Percentiles rank a stretch among this genome's conserved stretches.
Conservation (phyloP, 2,329 filamentous ascomycete species). For the Botryosphaeria dothidea region DNA sequence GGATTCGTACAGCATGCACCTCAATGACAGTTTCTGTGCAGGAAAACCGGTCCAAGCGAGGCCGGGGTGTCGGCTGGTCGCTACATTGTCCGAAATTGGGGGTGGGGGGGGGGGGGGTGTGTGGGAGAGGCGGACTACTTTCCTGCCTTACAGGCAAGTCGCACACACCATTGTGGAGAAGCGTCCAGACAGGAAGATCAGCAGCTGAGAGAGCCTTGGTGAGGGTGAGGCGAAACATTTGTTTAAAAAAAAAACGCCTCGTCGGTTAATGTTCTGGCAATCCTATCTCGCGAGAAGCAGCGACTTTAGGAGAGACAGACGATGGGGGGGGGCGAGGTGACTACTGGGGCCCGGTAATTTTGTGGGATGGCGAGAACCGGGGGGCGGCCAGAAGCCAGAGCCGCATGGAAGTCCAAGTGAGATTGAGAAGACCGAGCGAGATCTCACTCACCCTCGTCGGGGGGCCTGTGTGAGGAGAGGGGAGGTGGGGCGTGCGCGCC, state of each 20-base stretch:
- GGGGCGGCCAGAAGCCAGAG: background rate
- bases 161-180: background rate
- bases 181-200: too few species aligned
- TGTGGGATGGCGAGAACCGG: too few species aligned
- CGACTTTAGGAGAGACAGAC: background rate
- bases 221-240: background rate
- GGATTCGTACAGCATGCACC: too few species aligned
- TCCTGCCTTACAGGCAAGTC: background rate
- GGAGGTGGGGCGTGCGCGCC: background rate
- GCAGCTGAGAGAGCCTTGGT: too few species aligned
- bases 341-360: background rate
- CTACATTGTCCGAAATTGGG: background rate
- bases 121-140: background rate
- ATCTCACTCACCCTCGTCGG: background rate
- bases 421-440: background rate
- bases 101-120: background rate
- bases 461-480: background rate
- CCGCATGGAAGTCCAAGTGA: background rate
- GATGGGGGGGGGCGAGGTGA: too few species aligned
- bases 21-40: background rate
- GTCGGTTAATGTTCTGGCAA: background rate
- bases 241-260: background rate
- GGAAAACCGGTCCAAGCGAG: too few species aligned
- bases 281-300: background rate
- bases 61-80: background rate